Base-by-base conservation (phyloP, 83 land plant species). In the Thuja plicata region DNA sequence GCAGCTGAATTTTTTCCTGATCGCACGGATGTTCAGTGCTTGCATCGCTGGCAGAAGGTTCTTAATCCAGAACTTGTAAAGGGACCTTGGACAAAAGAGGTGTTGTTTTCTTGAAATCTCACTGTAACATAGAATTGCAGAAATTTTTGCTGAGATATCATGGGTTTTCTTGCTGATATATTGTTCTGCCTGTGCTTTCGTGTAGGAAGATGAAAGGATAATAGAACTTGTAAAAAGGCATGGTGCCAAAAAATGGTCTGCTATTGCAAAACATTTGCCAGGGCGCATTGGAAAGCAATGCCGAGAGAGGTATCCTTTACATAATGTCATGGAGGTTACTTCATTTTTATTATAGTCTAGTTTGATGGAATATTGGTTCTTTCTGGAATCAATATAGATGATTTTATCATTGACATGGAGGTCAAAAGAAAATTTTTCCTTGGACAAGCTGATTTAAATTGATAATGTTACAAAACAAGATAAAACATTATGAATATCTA, bases 221-320 rank as follows among this genome's bases (percentile, higher is more conserved):
- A 89, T 89, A 60, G 93, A 94, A 70, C 90, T 95, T 9, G 97
- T 95, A 27, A 88, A 84, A 32, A 94, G 90, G 74, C 90, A 93
- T 88, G 97, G 97, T 34, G 90, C 93, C 40, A 93, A 89, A 88
- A 96, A 92, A 91, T 96, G 97, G 97, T 92, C 96, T 77, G 90
- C 85, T 34, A 92, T 95, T 46, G 96, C 96, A 46, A 92, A 91
- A 88, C 62, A 89, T 41, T 86, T 96, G 34, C 97, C 97, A 10
- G 97, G 98, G 24, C 94, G 97, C 13, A 96, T 96, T 27, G 98
- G 98, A 32, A 96, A 96, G 89, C 98, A 96, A 90, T 96, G 96
- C 71, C 88, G 96, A 17, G 96, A 95, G 88, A 95, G 96, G 96
- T 94, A 89, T 46, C 7, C 19, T 32, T 34, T 60, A 54, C 16